Conservation (phyloP, 2,329 filamentous ascomycete genomes). For the Pseudocercospora musae region DNA sequence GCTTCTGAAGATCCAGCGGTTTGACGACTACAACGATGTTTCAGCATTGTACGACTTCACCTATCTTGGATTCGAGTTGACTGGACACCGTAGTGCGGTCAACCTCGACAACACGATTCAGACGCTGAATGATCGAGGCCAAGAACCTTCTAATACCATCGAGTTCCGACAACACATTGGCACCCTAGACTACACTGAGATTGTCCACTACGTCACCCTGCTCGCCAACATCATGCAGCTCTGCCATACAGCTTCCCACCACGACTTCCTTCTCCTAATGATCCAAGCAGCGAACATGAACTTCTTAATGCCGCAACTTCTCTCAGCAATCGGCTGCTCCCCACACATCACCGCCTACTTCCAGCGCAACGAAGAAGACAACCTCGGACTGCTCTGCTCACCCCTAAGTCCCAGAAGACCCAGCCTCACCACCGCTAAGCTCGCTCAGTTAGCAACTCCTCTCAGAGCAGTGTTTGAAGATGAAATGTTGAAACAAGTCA, state of each 20-base stretch:
- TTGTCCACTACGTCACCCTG: neutral
- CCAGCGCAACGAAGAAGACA: neutral
- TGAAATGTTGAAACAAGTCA: neutral
- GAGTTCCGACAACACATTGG: constrained; percentile 9
- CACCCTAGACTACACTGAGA: neutral
- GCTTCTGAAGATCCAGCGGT: neutral
- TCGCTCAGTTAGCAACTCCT: neutral
- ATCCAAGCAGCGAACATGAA: neutral
- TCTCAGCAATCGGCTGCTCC: neutral
- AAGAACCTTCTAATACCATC: neutral
- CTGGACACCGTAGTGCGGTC: constrained; percentile 2
- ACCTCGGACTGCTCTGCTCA: neutral
- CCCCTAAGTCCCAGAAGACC: neutral
- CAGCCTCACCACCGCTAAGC: neutral
- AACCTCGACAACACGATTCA: constrained; percentile 7
- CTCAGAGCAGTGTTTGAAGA: neutral
- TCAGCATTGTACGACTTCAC: neutral
- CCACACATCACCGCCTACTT: neutral
- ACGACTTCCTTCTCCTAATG: neutral
- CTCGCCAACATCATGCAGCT: neutral
- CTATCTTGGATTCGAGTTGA: neutral
- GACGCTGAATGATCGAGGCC: neutral
- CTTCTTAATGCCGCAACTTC: neutral
- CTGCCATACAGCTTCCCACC: neutral
- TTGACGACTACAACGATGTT: neutral